Conservation (phyloP, 805 yeast genomes). For the Saccharomycopsis microspora region DNA sequence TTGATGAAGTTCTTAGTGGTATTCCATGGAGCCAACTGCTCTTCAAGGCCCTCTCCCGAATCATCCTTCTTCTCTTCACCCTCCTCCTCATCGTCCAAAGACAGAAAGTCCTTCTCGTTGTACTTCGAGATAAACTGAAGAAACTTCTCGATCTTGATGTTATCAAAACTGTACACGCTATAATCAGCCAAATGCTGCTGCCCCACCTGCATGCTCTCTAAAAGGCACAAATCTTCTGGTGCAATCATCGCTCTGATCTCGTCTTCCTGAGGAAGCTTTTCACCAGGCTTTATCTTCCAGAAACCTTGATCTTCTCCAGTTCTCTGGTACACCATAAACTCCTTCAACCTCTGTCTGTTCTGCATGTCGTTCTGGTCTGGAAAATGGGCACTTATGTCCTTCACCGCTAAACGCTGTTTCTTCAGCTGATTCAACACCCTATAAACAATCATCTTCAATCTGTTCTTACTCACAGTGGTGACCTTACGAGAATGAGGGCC, state of each 20-base stretch:
- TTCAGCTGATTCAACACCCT: constrained; percentile 72
- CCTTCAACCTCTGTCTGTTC: constrained; percentile 87
- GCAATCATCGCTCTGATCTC: constrained; percentile 71
- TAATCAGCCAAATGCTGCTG: constrained; percentile 79
- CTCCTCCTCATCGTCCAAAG: constrained; percentile 29
- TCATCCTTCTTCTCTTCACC: constrained; percentile 22
- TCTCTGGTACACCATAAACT: constrained; percentile 95
- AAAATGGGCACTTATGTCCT: constrained; percentile 82
- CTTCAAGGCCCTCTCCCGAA: constrained; percentile 48
- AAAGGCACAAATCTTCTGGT: constrained; percentile 81
- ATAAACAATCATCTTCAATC: constrained; percentile 88
- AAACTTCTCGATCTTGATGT: constrained; percentile 10
- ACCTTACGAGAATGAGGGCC: constrained; percentile 97
- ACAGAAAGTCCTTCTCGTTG: constrained; percentile 22
- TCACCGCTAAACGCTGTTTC: constrained; percentile 65
- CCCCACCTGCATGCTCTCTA: constrained; percentile 92
- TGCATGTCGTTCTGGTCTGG: constrained; percentile 98
- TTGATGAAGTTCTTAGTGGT: constrained; percentile 81
- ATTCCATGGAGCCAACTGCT: constrained; percentile 90
- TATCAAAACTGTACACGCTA: constrained; percentile 36
- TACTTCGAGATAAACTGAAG: constrained; percentile 18
- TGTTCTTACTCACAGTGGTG: constrained; percentile 81
- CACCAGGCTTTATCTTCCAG: constrained; percentile 76
- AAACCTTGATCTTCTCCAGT: constrained; percentile 89
- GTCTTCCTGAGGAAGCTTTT: constrained; percentile 64